Evolutionary conservation across 1,284 basidiomycete species (phyloP), one percentile per base, ranked within the genome.

Genomic region (Paramarasmius palmivorus): DNA sequence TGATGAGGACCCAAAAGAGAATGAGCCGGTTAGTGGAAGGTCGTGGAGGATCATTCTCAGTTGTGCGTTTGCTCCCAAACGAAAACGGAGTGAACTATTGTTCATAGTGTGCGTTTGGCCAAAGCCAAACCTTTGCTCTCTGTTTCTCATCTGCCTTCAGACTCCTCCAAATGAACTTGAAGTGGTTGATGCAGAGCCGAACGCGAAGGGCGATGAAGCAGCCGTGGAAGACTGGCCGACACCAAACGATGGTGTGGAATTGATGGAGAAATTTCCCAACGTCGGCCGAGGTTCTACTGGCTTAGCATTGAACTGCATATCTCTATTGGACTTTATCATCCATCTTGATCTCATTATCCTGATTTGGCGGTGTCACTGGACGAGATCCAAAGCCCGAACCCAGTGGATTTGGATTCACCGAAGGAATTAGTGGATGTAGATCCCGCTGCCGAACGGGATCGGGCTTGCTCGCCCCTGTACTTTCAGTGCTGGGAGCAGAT

Each of bases 301-400:
- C 62, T 70, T 59, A 12, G 12, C 29, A 62, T 57, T 52, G 65
- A 55, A 63, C 53, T 70, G 71, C 50, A 75, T 62, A 20, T 83
- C 84, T 54, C 86, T 3, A 75, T 80, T 1, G 85, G 85, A 57
- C 85, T 88, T 66, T n/a, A n/a, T 88, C 85, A 44, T 88, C 85
- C 85, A 88, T 88, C 45, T 69, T 78, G 61, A 84, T 78, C 57
- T 84, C 85, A 51, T 80, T 74, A 44, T 79, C 79, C 44, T 68
- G 70, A 49, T 66, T 82, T 2, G 84, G 84, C 14, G 83, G 84
- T 8, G 83, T 86, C 2, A 71, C 65, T 29, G 81, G 75, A 26
- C 77, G 69, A 65, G 50, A n/a, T 62, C 54, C 8, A 60, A 40
- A 50, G 29, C 73, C n/a, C 74, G 51, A 77, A 77, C n/a, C 62